These are phyloP conservation scores for Bruguiera parviflora DNA, from an alignment of 345 rosid species.

Conservation along the genomic window DNA sequence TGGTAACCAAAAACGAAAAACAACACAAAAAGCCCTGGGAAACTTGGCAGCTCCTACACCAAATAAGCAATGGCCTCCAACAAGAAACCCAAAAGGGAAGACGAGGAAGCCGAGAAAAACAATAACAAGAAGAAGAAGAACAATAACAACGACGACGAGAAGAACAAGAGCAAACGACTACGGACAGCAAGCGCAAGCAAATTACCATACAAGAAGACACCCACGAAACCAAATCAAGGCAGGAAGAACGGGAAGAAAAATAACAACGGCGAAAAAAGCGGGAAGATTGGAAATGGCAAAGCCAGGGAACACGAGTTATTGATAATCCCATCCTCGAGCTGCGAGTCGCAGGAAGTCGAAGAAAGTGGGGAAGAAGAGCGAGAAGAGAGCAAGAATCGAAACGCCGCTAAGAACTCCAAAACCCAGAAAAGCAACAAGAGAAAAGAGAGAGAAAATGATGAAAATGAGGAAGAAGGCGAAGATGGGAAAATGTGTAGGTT, in stretches of 20 bases:
- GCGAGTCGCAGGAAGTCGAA: constrained; percentile 20
- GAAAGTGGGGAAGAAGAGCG: neutral
- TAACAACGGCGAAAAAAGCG: neutral
- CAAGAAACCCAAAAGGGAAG: constrained; percentile 10
- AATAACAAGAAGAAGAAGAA: neutral
- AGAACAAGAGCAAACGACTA: too few species aligned
- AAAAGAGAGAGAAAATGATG: constrained; percentile 6
- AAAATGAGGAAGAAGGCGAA: constrained; percentile 24
- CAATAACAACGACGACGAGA: too few species aligned
- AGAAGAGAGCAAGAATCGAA: too few species aligned
- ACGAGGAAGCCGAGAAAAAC: constrained; percentile 7
- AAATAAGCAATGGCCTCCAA: constrained; percentile 22
- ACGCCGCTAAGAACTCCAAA: too few species aligned
- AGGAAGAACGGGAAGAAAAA: neutral
- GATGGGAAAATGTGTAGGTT: constrained; percentile 26
- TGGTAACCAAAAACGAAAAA: too few species aligned
- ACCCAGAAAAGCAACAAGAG: neutral
- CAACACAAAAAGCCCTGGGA: neutral
- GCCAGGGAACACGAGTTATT: neutral
- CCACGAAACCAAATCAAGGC: neutral
- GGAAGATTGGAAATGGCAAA: neutral
- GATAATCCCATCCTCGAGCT: neutral
- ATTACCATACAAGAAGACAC: neutral
- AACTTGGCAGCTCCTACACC: neutral
- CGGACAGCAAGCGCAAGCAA: too few species aligned